These are phyloP conservation scores for Trichoderma harzianum DNA, from an alignment of 2,329 filamentous ascomycete genomes.

Conservation along the genomic window DNA sequence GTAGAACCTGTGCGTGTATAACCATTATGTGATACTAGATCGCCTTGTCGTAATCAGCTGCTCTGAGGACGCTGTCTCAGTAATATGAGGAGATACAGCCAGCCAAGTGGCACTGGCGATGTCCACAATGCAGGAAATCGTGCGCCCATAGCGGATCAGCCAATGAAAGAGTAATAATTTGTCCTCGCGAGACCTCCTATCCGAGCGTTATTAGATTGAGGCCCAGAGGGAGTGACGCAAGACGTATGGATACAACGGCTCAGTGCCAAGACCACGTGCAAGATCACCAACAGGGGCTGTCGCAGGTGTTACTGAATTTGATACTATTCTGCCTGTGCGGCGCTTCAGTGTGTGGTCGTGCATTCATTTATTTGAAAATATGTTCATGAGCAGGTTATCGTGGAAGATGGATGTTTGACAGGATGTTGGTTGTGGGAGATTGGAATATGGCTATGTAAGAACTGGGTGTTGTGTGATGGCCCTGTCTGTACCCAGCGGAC, in stretches of 20 bases:
- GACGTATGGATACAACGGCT: background rate
- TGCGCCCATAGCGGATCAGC: background rate
- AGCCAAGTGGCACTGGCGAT: background rate
- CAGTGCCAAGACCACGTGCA: background rate
- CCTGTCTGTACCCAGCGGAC: background rate
- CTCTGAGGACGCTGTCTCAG: background rate
- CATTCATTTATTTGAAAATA: background rate
- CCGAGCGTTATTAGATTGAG: slow-evolving; percentile 3
- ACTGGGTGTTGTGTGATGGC: background rate
- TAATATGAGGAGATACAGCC: background rate
- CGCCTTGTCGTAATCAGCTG: background rate
- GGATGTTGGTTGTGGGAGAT: background rate
- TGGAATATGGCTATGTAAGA: background rate
- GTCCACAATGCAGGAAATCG: background rate
- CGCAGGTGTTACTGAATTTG: background rate
- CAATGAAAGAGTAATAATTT: background rate
- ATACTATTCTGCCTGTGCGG: background rate
- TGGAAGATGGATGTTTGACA: background rate
- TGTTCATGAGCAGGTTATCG: background rate
- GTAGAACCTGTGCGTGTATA: background rate
- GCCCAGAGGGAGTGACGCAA: slow-evolving; percentile 1
- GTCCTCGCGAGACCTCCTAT: slow-evolving; percentile 3
- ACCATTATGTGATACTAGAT: background rate
- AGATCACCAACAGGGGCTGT: background rate
- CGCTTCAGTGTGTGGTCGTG: background rate